phyloP scores from a whole-genome alignment of 331 rosid genomes.

The Stylosanthes scabra region DNA sequence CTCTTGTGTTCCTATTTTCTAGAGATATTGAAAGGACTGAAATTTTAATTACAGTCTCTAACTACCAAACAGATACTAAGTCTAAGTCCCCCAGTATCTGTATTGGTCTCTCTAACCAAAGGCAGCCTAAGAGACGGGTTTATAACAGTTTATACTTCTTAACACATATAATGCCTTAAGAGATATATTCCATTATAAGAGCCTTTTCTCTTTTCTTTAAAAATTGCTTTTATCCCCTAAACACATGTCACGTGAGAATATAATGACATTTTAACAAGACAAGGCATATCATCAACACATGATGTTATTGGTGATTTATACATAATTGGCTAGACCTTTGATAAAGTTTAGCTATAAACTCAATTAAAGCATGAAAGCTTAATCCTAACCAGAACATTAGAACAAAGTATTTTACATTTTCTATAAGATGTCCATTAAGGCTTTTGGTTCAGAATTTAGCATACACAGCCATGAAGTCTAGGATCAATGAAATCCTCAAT shows the following conservation, averaged over 20 bases:
- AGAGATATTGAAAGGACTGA: no score
- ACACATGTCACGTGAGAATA: constrained; percentile 15
- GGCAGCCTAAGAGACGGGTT: no score
- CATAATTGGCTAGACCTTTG: background rate
- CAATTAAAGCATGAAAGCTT: constrained; percentile 18
- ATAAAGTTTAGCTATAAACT: constrained; percentile 6
- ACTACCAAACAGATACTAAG: no score
- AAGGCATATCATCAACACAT: constrained; percentile 15
- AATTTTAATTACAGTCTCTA: no score
- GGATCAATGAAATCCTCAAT: constrained; percentile 45
- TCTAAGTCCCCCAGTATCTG: no score
- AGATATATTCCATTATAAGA: no score
- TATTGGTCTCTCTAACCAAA: no score
- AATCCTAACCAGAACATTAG: constrained; percentile 26
- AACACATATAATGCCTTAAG: no score
- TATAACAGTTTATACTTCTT: no score
- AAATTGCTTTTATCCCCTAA: background rate
- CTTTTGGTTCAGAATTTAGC: constrained; percentile 32
- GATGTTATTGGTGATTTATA: constrained; percentile 33
- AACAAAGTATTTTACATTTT: constrained; percentile 17
- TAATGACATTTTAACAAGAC: constrained; percentile 38
- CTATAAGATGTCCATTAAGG: constrained; percentile 31
- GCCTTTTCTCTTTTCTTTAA: no score
- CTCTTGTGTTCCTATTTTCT: no score
- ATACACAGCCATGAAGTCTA: constrained; percentile 63